Evolutionary conservation across 73 alveolate genomes (phyloP).

Genomic region (Paraurostyla sp.): DNA sequence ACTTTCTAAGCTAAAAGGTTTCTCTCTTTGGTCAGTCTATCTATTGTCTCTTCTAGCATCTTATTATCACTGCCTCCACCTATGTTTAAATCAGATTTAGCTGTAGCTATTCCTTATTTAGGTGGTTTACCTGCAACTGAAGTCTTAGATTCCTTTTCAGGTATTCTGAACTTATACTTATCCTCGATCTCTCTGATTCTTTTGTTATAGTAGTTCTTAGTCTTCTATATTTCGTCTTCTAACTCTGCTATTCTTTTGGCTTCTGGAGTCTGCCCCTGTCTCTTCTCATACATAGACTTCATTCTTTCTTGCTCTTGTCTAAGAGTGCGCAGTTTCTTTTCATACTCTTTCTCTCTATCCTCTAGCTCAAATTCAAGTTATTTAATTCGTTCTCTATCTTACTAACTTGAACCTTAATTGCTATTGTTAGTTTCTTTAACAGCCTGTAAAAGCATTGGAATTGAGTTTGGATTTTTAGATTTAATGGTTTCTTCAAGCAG

Average conservation of each 20-base stretch:
- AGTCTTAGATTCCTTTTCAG: constrained; percentile 15
- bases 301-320: constrained; percentile 70
- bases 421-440: constrained; percentile 28
- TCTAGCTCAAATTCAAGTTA: constrained; percentile 51
- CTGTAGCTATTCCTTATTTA: too few relatives aligned
- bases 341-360: constrained; percentile 66
- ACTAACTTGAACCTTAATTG: constrained; percentile 10
- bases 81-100: too few relatives aligned
- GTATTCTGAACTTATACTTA: constrained; percentile 56
- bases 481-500: constrained; percentile 64
- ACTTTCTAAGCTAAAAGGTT: constrained; percentile 37
- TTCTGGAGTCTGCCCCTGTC: constrained; percentile 34
- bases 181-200: constrained; percentile 66
- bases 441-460: constrained; percentile 55
- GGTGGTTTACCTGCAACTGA: constrained; percentile 11
- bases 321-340: constrained; percentile 62
- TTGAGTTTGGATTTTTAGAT: constrained; percentile 61
- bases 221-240: constrained; percentile 60
- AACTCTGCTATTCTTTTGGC: constrained; percentile 49
- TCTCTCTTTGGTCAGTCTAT: constrained; percentile 51
- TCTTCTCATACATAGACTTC: constrained; percentile 39
- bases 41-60: neutral
- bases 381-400: neutral
- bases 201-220: constrained; percentile 61
- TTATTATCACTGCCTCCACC: constrained; percentile 8